A percentile compares a stretch with the other conserved stretches of the same genome.
Conservation (phyloP, 495 filamentous ascomycete species). For the Terfezia claveryi region DNA sequence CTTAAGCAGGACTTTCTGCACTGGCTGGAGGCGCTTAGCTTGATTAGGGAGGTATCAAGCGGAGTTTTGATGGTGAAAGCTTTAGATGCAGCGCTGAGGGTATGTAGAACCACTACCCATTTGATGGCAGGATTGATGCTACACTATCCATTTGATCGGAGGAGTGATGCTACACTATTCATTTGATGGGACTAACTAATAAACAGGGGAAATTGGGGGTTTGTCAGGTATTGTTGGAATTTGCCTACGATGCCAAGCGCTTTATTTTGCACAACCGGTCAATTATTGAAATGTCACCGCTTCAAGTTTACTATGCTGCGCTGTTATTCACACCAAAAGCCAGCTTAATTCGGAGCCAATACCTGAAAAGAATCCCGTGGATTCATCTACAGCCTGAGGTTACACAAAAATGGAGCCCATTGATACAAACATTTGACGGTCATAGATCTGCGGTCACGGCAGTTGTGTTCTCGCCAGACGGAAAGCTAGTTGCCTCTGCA, state of each 20-base stretch:
- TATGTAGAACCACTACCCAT: not conserved
- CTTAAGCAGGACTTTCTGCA: slow-evolving; percentile 5
- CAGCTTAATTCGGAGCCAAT: not conserved
- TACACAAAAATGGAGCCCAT: no score
- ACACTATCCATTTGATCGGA: no score
- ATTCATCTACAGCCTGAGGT: no score
- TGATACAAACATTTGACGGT: no score
- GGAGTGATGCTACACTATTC: no score
- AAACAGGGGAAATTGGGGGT: not conserved
- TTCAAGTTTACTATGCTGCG: not conserved
- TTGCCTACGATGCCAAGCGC: not conserved
- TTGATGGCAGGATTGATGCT: no score
- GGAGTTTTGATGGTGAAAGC: not conserved
- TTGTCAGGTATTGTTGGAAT: not conserved
- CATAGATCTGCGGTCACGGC: no score
- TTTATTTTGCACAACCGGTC: not conserved
- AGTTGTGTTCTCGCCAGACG: no score
- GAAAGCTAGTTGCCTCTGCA: no score
- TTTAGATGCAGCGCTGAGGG: not conserved
- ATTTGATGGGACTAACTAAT: no score
- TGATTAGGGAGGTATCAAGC: slow-evolving; percentile 6
- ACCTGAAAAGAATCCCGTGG: no score
- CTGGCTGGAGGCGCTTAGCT: slow-evolving; percentile 1
- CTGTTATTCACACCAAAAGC: not conserved
- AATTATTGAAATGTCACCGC: not conserved